phyloP scores from a whole-genome alignment of 2,329 filamentous ascomycete species.

The Ascochyta koolunga region DNA sequence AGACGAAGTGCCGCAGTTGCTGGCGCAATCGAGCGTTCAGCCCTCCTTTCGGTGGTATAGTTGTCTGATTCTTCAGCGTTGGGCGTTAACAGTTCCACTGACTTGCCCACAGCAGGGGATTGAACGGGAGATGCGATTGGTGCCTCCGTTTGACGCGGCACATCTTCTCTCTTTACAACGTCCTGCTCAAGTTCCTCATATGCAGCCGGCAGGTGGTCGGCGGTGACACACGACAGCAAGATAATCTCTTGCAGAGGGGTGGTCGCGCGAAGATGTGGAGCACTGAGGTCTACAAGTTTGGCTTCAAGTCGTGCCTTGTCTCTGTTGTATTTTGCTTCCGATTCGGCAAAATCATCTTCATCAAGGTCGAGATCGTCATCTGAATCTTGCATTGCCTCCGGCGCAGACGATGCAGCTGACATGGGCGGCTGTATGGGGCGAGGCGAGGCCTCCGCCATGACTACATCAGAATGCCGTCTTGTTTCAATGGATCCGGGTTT shows the following conservation, averaged over 20 bases:
- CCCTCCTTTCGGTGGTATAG: slow-evolving; percentile 31
- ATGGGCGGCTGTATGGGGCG: slow-evolving; percentile 32
- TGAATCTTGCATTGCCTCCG: slow-evolving; percentile 47
- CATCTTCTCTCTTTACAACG: slow-evolving; percentile 25
- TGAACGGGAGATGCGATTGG: slow-evolving; percentile 17
- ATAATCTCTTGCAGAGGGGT: slow-evolving; percentile 53
- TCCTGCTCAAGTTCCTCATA: slow-evolving; percentile 17
- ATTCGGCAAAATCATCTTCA: slow-evolving; percentile 53
- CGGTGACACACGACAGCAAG: slow-evolving; percentile 48
- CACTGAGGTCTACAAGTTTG: slow-evolving; percentile 52
- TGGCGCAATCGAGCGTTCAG: slow-evolving; percentile 36
- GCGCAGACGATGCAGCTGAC: slow-evolving; percentile 40
- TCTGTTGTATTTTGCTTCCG: slow-evolving; percentile 55
- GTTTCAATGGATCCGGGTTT: slow-evolving; percentile 38
- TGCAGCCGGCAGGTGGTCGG: slow-evolving; percentile 35
- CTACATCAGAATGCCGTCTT: slow-evolving; percentile 42
- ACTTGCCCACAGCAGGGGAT: slow-evolving; percentile 21
- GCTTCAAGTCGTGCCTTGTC: slow-evolving; percentile 53
- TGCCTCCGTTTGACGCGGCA: slow-evolving; percentile 24
- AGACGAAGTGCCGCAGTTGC: slow-evolving; percentile 41
- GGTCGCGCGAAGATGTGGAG: slow-evolving; percentile 50
- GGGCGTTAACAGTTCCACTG: slow-evolving; percentile 42
- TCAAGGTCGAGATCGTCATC: slow-evolving; percentile 56
- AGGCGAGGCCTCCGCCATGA: slow-evolving; percentile 44
- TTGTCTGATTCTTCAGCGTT: slow-evolving; percentile 46